phyloP scores from a whole-genome alignment of 305 asterid genomes.

The Fraxinus ornus region DNA sequence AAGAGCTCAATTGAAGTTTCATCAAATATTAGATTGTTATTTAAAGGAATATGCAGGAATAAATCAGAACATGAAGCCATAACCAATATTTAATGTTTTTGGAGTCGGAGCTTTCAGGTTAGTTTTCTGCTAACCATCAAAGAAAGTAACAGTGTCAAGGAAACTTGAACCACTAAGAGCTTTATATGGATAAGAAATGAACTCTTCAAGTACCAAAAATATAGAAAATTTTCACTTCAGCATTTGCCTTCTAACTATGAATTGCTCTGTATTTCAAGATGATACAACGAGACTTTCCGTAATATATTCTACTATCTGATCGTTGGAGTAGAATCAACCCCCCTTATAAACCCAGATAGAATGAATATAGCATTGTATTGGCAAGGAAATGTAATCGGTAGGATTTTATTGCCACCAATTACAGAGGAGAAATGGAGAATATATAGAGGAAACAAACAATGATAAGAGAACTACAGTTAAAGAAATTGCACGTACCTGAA shows the following conservation, averaged over 20 bases:
- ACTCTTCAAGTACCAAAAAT: background rate
- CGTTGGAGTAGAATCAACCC: background rate
- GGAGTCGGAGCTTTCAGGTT: background rate
- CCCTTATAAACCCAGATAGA: background rate
- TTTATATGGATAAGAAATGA: background rate
- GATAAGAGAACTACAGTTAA: conserved; percentile 9
- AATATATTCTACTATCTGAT: background rate
- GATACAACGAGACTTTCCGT: background rate
- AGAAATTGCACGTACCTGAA: conserved; percentile 51
- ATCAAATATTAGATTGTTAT: background rate
- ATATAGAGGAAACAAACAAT: background rate
- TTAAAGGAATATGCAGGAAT: background rate
- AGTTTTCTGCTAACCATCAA: background rate
- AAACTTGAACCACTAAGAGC: background rate
- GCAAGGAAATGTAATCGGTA: background rate
- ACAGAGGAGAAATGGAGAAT: conserved; percentile 8
- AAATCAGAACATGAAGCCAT: background rate
- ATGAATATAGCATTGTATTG: background rate
- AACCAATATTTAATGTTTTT: background rate
- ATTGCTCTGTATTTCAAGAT: background rate
- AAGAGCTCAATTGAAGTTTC: background rate
- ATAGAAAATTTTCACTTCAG: background rate
- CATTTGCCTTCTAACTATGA: background rate
- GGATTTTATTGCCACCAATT: conserved; percentile 11
- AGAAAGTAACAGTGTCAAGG: background rate